These are phyloP conservation scores for Huiozyma sinensis DNA, from an alignment of 805 yeast species.

Conservation along the genomic window DNA sequence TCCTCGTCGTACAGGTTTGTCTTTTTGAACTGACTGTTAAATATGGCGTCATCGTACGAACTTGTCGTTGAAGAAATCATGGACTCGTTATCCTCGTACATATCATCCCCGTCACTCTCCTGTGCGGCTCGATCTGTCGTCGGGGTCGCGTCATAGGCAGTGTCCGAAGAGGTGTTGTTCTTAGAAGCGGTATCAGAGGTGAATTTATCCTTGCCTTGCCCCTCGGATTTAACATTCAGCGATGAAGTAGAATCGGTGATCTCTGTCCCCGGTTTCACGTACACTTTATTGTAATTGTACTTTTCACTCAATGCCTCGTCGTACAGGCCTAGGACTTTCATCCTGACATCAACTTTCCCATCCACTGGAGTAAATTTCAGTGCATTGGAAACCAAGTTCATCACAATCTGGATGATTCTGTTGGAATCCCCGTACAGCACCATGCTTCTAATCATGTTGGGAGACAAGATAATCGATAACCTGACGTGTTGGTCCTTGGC, in stretches of 20 bases:
- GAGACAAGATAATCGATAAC: constrained; percentile 50
- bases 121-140: background rate
- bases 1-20: constrained; percentile 13
- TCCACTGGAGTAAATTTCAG: constrained; percentile 87
- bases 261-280: constrained; percentile 27
- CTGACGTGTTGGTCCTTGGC: constrained; percentile 70
- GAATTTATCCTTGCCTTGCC: background rate
- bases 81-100: constrained; percentile 4
- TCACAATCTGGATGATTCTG: constrained; percentile 80
- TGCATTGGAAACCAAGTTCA: constrained; percentile 86
- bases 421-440: constrained; percentile 80
- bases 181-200: background rate
- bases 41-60: constrained; percentile 35
- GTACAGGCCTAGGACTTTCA: constrained; percentile 60
- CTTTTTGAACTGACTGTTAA: constrained; percentile 34
- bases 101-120: background rate
- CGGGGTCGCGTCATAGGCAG: background rate
- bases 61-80: constrained; percentile 20
- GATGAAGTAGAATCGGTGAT: background rate
- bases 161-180: background rate
- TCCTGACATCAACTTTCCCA: constrained; percentile 61
- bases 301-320: constrained; percentile 41
- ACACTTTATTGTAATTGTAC: constrained; percentile 36
- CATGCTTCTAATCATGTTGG: constrained; percentile 49
- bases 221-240: background rate